Evolutionary conservation across 2,329 filamentous ascomycete genomes (phyloP), one percentile per base, ranked within the genome.

Genomic region (Fusarium sp.): DNA sequence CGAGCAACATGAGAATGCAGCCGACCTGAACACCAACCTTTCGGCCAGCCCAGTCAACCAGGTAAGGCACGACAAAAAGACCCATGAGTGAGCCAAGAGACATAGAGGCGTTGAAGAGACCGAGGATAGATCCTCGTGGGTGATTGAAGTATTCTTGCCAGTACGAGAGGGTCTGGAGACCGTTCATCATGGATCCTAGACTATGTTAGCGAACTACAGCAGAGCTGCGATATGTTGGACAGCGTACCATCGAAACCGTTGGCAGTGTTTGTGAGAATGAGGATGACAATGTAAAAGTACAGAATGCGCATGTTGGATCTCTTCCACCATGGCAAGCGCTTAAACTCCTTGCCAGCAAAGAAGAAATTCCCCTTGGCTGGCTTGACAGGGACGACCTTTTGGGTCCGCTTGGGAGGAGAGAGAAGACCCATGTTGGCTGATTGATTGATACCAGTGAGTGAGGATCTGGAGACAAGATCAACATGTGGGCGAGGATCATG

Each of bases 111-210:
- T 65, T 66, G 49, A 66, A 66, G 2, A 66, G 23, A 1, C 62
- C 63, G 0, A 66, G 63, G 1, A 60, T 51, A 10, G 63, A 65
- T 1, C 63, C 63, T 1, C 46, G 40, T 2, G 63, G 63, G 4
- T 66, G 42, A 10, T 60, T 65, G 27, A 66, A 66, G 27, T 66
- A 56, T 2, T 60, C 63, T 33, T 66, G 63, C 63, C 63, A 66
- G 37, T 62, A 66, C 0, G 63, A 60, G 0, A 66, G 39, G 6
- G 63, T 65, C 33, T 66, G 63, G 1, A 66, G 49, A 18, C 63
- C 62, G 15, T 66, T 66, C 31, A 66, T 60, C 58, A 60, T 60
- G 1, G 58, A 60, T 0, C 58, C 58, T 60, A 11, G 1, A 3
- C 5, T 1, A 5, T n/a, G 5, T 37, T 13, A 36, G n/a, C 1